These are phyloP conservation scores for Daldinia decipiens DNA, from an alignment of 495 filamentous ascomycete genomes.

Conservation along the genomic window DNA sequence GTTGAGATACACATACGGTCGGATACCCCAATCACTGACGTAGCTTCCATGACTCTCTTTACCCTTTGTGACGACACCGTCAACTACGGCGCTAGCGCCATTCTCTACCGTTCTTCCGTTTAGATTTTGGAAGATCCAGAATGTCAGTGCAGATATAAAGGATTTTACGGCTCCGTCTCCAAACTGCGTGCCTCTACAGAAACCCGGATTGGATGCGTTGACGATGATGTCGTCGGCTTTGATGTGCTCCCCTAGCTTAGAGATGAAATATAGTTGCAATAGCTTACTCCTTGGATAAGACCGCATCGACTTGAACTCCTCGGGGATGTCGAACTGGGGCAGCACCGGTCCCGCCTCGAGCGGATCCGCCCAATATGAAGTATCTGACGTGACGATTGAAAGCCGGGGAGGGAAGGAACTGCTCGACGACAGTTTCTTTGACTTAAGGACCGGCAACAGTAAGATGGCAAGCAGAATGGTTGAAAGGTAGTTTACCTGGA, in stretches of 20 bases:
- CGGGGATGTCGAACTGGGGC: slow-evolving; percentile 50
- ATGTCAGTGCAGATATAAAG: slow-evolving; percentile 15
- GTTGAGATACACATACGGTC: slow-evolving; percentile 45
- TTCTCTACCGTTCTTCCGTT: slow-evolving; percentile 46
- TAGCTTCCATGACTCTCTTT: slow-evolving; percentile 59
- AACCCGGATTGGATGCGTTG: slow-evolving; percentile 59
- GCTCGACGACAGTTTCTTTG: slow-evolving; percentile 42
- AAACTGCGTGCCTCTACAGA: slow-evolving; percentile 53
- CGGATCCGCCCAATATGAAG: slow-evolving; percentile 47
- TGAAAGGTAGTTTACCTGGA: slow-evolving; percentile 58
- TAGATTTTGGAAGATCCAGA: slow-evolving; percentile 40
- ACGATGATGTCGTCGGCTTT: slow-evolving; percentile 56
- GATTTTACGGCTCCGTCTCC: slow-evolving; percentile 33
- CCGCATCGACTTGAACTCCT: slow-evolving; percentile 38
- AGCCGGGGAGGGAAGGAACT: slow-evolving; percentile 46
- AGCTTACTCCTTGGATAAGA: slow-evolving; percentile 55
- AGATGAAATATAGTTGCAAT: slow-evolving; percentile 53
- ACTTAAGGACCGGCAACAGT: slow-evolving; percentile 57
- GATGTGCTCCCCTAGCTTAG: slow-evolving; percentile 54
- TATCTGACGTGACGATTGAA: slow-evolving; percentile 53
- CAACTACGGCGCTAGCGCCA: slow-evolving; percentile 54
- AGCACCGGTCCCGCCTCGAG: slow-evolving; percentile 50
- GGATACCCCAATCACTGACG: slow-evolving; percentile 56
- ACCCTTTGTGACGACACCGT: slow-evolving; percentile 53
- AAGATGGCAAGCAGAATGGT: slow-evolving; percentile 58